Evolutionary conservation across 805 yeast genomes (phyloP).

Genomic region (Yamadazyma takamatsuzukensis): DNA sequence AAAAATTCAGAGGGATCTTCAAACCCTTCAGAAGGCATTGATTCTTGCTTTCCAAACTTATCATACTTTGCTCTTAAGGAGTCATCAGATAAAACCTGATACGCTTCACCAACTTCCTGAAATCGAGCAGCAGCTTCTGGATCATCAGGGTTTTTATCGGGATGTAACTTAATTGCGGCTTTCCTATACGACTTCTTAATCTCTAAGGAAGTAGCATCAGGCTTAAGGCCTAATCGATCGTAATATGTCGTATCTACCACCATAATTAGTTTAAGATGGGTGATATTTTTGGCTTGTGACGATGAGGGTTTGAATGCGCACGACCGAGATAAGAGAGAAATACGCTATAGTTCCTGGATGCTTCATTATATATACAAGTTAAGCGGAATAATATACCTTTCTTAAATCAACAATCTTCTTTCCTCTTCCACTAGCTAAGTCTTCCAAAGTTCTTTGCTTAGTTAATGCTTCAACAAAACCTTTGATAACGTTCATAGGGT

Average conservation of each 20-base stretch:
- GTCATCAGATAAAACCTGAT: constrained; percentile 71
- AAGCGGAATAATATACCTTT: constrained; percentile 73
- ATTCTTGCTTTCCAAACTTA: constrained; percentile 70
- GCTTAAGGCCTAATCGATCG: constrained; percentile 31
- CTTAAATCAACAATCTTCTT: constrained; percentile 92
- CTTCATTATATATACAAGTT: constrained; percentile 6
- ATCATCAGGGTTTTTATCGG: constrained; percentile 45
- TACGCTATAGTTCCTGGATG: too few relatives aligned
- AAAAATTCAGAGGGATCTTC: constrained; percentile 85
- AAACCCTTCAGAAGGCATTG: constrained; percentile 58
- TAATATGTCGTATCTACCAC: constrained; percentile 45
- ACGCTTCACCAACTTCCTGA: constrained; percentile 61
- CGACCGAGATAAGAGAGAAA: too few relatives aligned
- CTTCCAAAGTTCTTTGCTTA: constrained; percentile 78
- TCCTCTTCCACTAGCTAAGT: constrained; percentile 87
- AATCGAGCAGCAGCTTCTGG: constrained; percentile 42
- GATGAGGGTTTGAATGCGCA: too few relatives aligned
- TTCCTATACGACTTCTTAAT: constrained; percentile 44
- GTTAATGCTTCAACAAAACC: constrained; percentile 82
- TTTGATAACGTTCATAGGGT: constrained; percentile 91
- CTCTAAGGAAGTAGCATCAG: constrained; percentile 39
- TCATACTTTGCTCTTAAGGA: constrained; percentile 65
- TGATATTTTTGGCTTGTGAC: too few relatives aligned
- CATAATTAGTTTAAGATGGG: constrained; percentile 19
- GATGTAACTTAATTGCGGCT: constrained; percentile 42